Base-by-base conservation (phyloP, 2,329 filamentous ascomycete species). In the Hypoxylon sp. region DNA sequence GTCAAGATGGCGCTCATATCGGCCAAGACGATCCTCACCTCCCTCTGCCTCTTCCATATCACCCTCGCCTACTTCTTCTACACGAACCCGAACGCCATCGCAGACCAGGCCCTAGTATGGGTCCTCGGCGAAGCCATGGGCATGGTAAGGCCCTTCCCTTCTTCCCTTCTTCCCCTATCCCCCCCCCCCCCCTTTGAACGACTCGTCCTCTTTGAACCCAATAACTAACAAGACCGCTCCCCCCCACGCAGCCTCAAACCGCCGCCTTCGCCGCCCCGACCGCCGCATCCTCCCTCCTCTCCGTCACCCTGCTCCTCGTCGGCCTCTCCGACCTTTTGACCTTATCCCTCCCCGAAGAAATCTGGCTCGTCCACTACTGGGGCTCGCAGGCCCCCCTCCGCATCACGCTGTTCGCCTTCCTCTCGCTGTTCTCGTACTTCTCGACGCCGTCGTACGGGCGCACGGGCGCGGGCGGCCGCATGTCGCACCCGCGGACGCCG, bases 31-130 rank as follows among this genome's bases (percentile, higher is more conserved):
- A 89, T 97, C 77, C 90, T 97, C 71, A 90, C 91, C 71, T 89
- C 88, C 54, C 81, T 97, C 70, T 91, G 91, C 70, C 85, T 97
- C 75, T 93, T 95, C 81, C 92, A 97, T 79, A 79, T 97, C 68
- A 92, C 91, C 5, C 82, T 95, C 50, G 93, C 89, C 72, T 93
- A 90, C 64, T 92, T 95, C 81, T 90, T 97, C 80, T 84, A 96
- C 72, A 90, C 87, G 43, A 89, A 85, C 61, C 94, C 94, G 5
- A 80, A 81, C 64, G 83, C 86, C 44, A 84, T 97, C 71, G 88
- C 91, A 50, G 90, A 94, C 74, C 92, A 96, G 73, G 88, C 90
- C 54, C 77, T 97, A 20, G 91, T 97, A 49, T 92, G 88, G 70
- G 85, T 97, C 28, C 80, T 97, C 24, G 93, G 93, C 56, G 91